Conservation (phyloP, 2,329 filamentous ascomycete genomes). For the Penicillium corylophilum region DNA sequence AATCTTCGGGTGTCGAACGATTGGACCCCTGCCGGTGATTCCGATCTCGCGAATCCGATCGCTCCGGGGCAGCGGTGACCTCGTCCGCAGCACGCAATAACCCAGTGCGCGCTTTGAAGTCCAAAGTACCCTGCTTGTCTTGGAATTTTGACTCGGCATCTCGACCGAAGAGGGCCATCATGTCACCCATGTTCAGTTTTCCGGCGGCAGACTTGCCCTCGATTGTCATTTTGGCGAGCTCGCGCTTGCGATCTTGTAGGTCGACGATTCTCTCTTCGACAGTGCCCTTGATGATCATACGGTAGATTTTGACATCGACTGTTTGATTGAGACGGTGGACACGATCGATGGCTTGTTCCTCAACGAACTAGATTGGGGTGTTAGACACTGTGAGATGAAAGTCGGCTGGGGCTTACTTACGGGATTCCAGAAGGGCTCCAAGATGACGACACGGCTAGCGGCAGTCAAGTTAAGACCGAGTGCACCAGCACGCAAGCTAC, state of each 20-base stretch:
- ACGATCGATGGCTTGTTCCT: constrained; percentile 97
- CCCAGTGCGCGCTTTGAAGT: constrained; percentile 34
- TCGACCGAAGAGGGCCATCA: constrained; percentile 81
- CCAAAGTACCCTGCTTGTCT: constrained; percentile 43
- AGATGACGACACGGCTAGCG: constrained; percentile 86
- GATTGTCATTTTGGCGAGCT: constrained; percentile 87
- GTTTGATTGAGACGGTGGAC: constrained; percentile 98
- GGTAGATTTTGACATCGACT: constrained; percentile 91
- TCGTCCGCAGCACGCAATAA: constrained; percentile 31
- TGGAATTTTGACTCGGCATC: constrained; percentile 56
- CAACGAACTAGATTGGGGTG: constrained; percentile 67
- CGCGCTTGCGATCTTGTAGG: constrained; percentile 88
- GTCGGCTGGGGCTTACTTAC: constrained; percentile 47
- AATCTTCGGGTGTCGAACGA: constrained; percentile 35
- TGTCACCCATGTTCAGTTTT: constrained; percentile 90
- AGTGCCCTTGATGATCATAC: constrained; percentile 79
- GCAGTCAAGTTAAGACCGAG: constrained; percentile 92
- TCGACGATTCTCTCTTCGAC: constrained; percentile 95
- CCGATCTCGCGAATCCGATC: constrained; percentile 19
- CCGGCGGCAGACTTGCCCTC: constrained; percentile 73
- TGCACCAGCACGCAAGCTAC: constrained; percentile 90
- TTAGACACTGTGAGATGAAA: constrained; percentile 18
- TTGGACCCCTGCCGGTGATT: constrained; percentile 18
- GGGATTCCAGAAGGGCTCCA: constrained; percentile 99
- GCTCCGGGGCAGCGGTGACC: constrained; percentile 7